Base-by-base conservation (phyloP, 2,329 filamentous ascomycete genomes). In the Huntiella savannae region DNA sequence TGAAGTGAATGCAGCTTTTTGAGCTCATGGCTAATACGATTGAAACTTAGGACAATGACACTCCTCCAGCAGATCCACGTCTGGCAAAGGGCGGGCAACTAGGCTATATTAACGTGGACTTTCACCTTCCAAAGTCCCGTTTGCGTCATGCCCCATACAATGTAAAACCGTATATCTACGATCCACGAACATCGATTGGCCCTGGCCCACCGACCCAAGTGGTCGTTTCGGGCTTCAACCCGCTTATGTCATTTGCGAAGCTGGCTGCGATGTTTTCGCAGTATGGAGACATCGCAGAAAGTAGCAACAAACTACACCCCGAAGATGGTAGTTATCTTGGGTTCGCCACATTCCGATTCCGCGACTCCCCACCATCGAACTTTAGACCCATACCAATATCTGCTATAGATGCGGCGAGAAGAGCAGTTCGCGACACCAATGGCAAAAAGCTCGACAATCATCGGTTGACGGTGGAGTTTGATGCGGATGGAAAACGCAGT, bases 181-280 rank as follows among this genome's bases (percentile, higher is more conserved):
- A 96, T 58, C 65, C 77, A 4, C 77, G 76, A 55, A 85, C 84
- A 4, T 93, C 88, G 2, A 76, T 92, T 54, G 88, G 87, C 0
- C 84, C 86, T 17, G 85, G 85, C 0, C 88, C 88, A 11, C 84
- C 91, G 2, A 85, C 82, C 2, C 85, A 94, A 59, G 77, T 98
- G 42, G 79, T 96, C 3, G 85, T 95, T 15, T 87, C 79, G n/a
- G 85, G 86, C n/a, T 95, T 95, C 59, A 91, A 96, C 60, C 87
- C 88, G 5, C 67, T 96, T 52, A 79, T 82, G 36, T 75, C 84
- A 10, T 83, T 93, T 55, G 73, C 76, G 47, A 82, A 84, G 55
- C 71, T 94, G 43, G 75, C 73, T 13, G 75, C 79, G 40, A 73
- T 83, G 46, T 92, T 93, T 58, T 75, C 79, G 13, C 75, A 73